Evolutionary conservation across 106 monocot genomes (phyloP), one percentile per base, ranked within the genome.

Genomic region (Dendrobium huoshanense): DNA sequence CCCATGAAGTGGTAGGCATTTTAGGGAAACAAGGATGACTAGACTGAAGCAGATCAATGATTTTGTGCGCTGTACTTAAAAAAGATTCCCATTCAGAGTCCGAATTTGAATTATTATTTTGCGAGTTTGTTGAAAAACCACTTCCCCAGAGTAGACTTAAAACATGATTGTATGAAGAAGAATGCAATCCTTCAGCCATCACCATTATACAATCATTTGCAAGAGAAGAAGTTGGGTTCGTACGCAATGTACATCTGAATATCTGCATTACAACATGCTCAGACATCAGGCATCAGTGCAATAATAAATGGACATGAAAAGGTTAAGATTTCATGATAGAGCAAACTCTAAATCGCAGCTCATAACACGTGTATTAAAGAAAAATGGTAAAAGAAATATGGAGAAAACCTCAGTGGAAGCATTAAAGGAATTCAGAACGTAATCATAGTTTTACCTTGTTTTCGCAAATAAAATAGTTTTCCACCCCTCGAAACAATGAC

Each of bases 61-160:
- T 88, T 77, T 80, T 88, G 68, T 67, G 44, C 44, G 91, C 56
- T 75, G 80, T 85, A 88, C 24, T 48, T 40, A 48, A 70, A 88
- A 98, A 93, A 81, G 79, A 88, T 65, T 91, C 88, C 98, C 97
- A 98, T 81, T 98, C 95, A 20, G 88, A 87, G 79, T 95, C 91
- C 75, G 85, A 79, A 85, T 47, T 75, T 16, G 87, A 77, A 83
- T 83, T 77, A 76, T 72, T 80, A 83, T 76, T 75, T 73, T 83
- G 83, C 24, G 89, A 83, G 75, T 82, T 79, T 27, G 80, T 33
- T 48, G 84, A 85, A 83, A 83, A 84, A 82, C 55, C 78, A 33
- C 77, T 81, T 59, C 91, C 87, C 98, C 98, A 98, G 1, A 95
- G 78, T 83, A 85, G 85, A 79, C 82, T 48, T 83, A 77, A 72